Percentiles rank a stretch among this genome's conserved stretches.
phyloP scores from a whole-genome alignment of 768 basidiomycete species.

The Tylopilus sp. region DNA sequence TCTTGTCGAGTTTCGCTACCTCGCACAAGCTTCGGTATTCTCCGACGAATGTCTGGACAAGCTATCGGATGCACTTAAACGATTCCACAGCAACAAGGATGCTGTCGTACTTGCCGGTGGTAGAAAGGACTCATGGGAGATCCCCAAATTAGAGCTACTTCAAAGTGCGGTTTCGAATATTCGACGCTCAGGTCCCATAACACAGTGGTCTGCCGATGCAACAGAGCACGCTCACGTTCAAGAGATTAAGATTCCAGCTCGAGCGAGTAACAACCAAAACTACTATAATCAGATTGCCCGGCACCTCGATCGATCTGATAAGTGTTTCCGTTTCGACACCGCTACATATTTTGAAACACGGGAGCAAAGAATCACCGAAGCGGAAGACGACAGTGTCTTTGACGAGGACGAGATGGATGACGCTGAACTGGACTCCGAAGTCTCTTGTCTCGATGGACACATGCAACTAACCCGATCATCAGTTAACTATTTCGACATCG shows the following conservation, averaged over 20 bases:
- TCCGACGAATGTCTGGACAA: not conserved
- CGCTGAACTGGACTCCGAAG: not conserved
- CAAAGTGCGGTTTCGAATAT: not conserved
- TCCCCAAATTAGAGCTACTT: not conserved
- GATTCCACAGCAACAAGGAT: constrained; percentile 38
- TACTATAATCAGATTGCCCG: no score
- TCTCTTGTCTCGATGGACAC: not conserved
- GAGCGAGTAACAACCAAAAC: not conserved
- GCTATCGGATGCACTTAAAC: constrained; percentile 15
- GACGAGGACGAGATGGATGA: not conserved
- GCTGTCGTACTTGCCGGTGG: constrained; percentile 27
- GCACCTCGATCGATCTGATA: no score
- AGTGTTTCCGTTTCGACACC: not conserved
- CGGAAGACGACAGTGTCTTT: no score
- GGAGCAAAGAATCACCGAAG: not conserved
- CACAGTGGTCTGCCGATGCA: not conserved
- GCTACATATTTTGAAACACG: not conserved
- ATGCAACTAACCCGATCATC: not conserved
- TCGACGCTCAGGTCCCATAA: not conserved
- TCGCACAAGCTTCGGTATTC: not conserved
- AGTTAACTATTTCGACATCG: not conserved
- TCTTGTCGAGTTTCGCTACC: no score
- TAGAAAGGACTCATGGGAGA: not conserved
- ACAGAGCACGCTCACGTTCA: constrained; percentile 2
- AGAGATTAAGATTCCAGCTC: not conserved